These are phyloP conservation scores for Eimeria sp. DNA, from an alignment of 169 alveolate genomes.

Conservation along the genomic window DNA sequence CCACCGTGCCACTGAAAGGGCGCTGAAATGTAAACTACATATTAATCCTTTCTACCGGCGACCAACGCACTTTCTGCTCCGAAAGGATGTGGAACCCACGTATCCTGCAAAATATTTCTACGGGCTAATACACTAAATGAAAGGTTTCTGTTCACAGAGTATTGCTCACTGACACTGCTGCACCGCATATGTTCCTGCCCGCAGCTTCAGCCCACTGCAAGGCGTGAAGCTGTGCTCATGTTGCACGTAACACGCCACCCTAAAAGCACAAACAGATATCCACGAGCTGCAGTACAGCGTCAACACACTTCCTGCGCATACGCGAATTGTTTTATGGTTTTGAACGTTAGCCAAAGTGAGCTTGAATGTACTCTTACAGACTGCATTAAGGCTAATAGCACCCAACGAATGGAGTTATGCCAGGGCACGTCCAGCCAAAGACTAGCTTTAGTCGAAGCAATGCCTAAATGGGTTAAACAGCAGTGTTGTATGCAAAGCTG, in stretches of 20 bases:
- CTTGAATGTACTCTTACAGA: neutral
- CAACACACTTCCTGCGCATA: neutral
- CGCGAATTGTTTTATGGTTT: neutral
- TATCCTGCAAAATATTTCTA: neutral
- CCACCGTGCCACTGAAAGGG: neutral
- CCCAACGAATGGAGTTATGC: neutral
- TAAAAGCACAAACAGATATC: neutral
- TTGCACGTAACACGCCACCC: neutral
- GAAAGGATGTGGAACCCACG: neutral
- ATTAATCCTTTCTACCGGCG: neutral
- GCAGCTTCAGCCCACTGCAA: neutral
- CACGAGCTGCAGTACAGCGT: neutral
- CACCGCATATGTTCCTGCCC: neutral
- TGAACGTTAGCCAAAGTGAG: neutral
- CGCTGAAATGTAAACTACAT: neutral
- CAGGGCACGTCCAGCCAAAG: neutral
- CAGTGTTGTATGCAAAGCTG: neutral
- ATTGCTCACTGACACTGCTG: neutral
- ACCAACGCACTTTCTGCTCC: neutral
- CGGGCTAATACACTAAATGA: neutral
- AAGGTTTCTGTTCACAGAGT: neutral
- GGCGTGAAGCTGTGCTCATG: neutral
- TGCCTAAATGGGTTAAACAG: neutral
- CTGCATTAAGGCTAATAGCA: neutral
- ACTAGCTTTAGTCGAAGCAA: neutral